Conservation (phyloP, 1,284 basidiomycete genomes). For the Cutaneotrichosporon sp. region DNA sequence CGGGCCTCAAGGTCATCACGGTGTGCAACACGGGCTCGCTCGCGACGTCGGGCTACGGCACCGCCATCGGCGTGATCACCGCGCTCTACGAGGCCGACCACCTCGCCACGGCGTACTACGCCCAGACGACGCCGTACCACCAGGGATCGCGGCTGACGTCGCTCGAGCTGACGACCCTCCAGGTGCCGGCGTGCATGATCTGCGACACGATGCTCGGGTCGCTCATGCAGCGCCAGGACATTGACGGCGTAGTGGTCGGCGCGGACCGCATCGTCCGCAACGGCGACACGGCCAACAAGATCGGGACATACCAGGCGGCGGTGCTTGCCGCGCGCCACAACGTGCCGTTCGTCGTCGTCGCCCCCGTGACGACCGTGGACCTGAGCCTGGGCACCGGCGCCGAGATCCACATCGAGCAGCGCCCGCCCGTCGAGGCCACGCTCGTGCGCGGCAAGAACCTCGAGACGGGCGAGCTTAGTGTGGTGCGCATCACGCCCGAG, state of each 20-base stretch:
- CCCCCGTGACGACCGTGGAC: slow-evolving; percentile 86
- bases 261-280: slow-evolving; percentile 84
- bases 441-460: slow-evolving; percentile 68
- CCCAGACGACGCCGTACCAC: slow-evolving; percentile 87
- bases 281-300: slow-evolving; percentile 94
- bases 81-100: slow-evolving; percentile 74
- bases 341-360: slow-evolving; percentile 86
- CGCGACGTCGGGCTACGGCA: slow-evolving; percentile 91
- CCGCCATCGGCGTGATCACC: slow-evolving; percentile 89
- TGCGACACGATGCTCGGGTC: slow-evolving; percentile 93
- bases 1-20: slow-evolving; percentile 73
- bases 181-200: slow-evolving; percentile 85
- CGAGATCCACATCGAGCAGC: slow-evolving; percentile 88
- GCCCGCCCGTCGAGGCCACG: slow-evolving; percentile 80
- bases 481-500: slow-evolving; percentile 53
- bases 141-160: slow-evolving; percentile 77
- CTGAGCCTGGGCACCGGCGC: slow-evolving; percentile 71
- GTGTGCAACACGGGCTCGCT: slow-evolving; percentile 95
- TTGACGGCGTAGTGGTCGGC: slow-evolving; percentile 84
- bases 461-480: slow-evolving; percentile 46
- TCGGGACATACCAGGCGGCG: slow-evolving; percentile 88
- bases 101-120: slow-evolving; percentile 79
- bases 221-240: slow-evolving; percentile 78
- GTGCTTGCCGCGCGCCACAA: slow-evolving; percentile 79
- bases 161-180: slow-evolving; percentile 76